Base-by-base conservation (phyloP, 257 asterid genomes). In the Jasminum sambac region DNA sequence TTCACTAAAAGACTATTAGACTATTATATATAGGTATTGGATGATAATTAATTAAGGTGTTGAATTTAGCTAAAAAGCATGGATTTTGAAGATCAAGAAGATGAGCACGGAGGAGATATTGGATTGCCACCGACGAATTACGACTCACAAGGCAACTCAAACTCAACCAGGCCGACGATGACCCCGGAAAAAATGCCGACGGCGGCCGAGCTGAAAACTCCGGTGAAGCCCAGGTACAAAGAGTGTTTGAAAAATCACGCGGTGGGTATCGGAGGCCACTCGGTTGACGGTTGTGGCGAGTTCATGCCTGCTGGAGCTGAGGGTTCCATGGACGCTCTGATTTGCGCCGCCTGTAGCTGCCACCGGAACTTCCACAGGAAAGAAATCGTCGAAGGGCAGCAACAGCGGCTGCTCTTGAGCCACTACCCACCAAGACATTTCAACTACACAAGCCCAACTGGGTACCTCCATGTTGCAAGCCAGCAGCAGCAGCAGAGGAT, bases 311-410 rank as follows among this genome's bases (percentile, higher is more conserved):
- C 90, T 1, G 96, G 94, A 7, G 94, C 79, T 2, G 96, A 85
- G 12, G 96, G 91, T 67, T 81, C 85, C 14, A 78, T 88, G 17
- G 93, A 86, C 19, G 80, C 88, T 3, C 87, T 90, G 24, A 74
- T 60, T 74, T 90, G 96, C 78, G 95, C 96, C 23, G 95, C 95
- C 63, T 90, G 96, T 79, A 69, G 57, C 67, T 90, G 95, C 85
- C 96, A 90, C 86, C 92, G 96, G 5, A 90, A 90, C 65, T 90
- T 90, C 84, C 96, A 90, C 92, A 87, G 95, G 6, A 83, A 85
- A 41, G 96, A 86, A 44, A 17, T 36, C 4, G 86, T 34, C 11
- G 73, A 76, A 7, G 77, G 66, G 62, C 82, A 77, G 14, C 65
- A 41, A 14, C 70, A 74, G 17, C 17, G 63, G 38, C n/a, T 67